A percentile compares a stretch with the other conserved stretches of the same genome.
phyloP scores from a whole-genome alignment of 768 basidiomycete genomes.

The Lanmaoa pseudosensibilis region DNA sequence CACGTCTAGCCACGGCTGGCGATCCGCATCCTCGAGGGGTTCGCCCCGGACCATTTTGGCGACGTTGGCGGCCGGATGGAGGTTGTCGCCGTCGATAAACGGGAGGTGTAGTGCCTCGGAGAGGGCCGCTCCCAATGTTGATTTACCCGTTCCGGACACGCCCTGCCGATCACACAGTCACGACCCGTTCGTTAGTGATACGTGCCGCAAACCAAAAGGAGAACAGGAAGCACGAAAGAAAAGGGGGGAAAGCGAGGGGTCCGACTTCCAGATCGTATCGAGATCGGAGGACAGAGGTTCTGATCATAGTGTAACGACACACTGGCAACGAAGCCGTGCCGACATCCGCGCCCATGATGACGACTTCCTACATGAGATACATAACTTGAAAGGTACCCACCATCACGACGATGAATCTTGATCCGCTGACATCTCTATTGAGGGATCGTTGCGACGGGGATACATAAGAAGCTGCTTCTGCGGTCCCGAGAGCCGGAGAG shows the following conservation, averaged over 20 bases:
- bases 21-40: conserved; percentile 79
- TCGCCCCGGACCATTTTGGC: conserved; percentile 82
- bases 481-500: not conserved
- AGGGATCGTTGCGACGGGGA: not conserved
- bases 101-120: conserved; percentile 61
- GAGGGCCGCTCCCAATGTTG: conserved; percentile 66
- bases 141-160: conserved; percentile 72
- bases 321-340: not conserved
- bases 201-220: not conserved
- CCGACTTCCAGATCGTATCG: not conserved
- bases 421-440: not conserved
- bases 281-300: not conserved
- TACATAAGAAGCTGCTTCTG: not conserved
- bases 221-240: not conserved
- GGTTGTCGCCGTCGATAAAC: conserved; percentile 86
- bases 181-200: not conserved
- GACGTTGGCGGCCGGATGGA: conserved; percentile 80
- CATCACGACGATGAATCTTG: conserved; percentile 51
- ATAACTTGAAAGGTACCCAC: conserved; percentile 30
- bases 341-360: not conserved
- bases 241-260: too few species aligned
- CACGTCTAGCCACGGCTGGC: conserved; percentile 79
- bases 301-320: not conserved
- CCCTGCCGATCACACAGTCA: conserved; percentile 44
- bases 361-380: not conserved